phyloP scores from a whole-genome alignment of 495 filamentous ascomycete genomes.

The Penicillium macrosclerotiorum region DNA sequence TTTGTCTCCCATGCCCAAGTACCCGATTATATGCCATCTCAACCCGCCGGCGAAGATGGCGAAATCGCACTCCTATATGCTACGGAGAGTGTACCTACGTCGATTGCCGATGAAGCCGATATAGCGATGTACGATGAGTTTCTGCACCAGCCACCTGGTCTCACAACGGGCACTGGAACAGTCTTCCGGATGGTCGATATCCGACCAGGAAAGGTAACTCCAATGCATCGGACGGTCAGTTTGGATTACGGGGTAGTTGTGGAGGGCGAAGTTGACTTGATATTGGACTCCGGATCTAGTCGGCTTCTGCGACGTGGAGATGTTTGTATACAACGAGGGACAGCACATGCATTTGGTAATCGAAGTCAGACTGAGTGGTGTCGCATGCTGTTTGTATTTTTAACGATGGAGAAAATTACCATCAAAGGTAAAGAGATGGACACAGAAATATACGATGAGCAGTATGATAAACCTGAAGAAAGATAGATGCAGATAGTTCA shows the following conservation, averaged over 20 bases:
- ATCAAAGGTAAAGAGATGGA: slow-evolving; percentile 24
- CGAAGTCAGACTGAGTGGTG: slow-evolving; percentile 48
- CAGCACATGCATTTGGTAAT: slow-evolving; percentile 67
- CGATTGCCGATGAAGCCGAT: slow-evolving; percentile 34
- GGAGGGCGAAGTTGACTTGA: slow-evolving; percentile 75
- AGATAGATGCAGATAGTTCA: too few relatives aligned
- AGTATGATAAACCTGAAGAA: slow-evolving; percentile 11
- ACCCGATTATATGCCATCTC: slow-evolving; percentile 30
- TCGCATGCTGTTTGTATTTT: slow-evolving; percentile 52
- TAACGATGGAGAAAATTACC: slow-evolving; percentile 30
- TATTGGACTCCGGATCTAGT: slow-evolving; percentile 58
- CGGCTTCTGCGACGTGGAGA: slow-evolving; percentile 66
- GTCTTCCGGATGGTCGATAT: slow-evolving; percentile 56
- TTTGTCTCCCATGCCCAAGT: slow-evolving; percentile 38
- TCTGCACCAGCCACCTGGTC: slow-evolving; percentile 31
- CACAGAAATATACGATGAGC: slow-evolving; percentile 28
- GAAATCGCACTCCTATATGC: slow-evolving; percentile 40
- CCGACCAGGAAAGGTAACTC: slow-evolving; percentile 62
- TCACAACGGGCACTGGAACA: slow-evolving; percentile 34
- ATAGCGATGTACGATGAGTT: slow-evolving; percentile 35
- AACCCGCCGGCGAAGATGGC: slow-evolving; percentile 33
- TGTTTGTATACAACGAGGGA: slow-evolving; percentile 62
- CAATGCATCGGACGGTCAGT: slow-evolving; percentile 68
- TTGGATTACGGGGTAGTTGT: slow-evolving; percentile 69
- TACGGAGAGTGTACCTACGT: slow-evolving; percentile 28